These are phyloP conservation scores for Arachis stenosperma DNA, from an alignment of 306 rosid genomes.

Conservation along the genomic window DNA sequence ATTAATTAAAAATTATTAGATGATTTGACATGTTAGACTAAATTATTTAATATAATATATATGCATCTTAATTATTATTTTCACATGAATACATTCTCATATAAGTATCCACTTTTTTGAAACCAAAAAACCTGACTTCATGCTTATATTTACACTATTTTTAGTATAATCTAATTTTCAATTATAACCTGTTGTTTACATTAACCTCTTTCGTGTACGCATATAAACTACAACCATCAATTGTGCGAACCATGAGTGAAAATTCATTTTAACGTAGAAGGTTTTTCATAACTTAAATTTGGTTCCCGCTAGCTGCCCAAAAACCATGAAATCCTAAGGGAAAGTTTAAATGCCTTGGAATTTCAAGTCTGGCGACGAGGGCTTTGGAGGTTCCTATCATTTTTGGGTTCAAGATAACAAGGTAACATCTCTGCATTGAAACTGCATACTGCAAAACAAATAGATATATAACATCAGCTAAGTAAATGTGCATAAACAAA, in stretches of 20 bases:
- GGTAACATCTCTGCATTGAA: conserved; percentile 74
- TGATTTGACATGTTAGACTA: too few species aligned
- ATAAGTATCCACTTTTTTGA: too few species aligned
- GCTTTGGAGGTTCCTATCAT: conserved; percentile 69
- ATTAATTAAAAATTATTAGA: too few species aligned
- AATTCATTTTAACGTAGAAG: neutral
- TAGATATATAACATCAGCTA: neutral
- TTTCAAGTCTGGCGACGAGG: conserved; percentile 74
- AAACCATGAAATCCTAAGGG: conserved; percentile 91
- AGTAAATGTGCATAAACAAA: too few species aligned
- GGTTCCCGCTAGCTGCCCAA: conserved; percentile 59
- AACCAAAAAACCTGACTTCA: too few species aligned
- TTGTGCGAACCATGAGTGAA: conserved; percentile 14
- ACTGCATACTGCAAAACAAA: conserved; percentile 76
- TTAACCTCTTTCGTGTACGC: too few species aligned
- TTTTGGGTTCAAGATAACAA: conserved; percentile 63
- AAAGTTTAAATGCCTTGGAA: conserved; percentile 78
- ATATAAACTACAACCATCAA: neutral
- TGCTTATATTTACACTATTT: too few species aligned
- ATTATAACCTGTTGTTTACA: too few species aligned
- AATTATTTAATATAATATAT: too few species aligned
- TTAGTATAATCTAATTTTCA: too few species aligned
- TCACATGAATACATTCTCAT: too few species aligned
- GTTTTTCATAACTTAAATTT: conserved; percentile 9
- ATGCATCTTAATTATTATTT: too few species aligned